Evolutionary conservation across 164 flowering plant genomes (phyloP), one percentile per base, ranked within the genome.

Genomic region (Pachysandra terminalis): DNA sequence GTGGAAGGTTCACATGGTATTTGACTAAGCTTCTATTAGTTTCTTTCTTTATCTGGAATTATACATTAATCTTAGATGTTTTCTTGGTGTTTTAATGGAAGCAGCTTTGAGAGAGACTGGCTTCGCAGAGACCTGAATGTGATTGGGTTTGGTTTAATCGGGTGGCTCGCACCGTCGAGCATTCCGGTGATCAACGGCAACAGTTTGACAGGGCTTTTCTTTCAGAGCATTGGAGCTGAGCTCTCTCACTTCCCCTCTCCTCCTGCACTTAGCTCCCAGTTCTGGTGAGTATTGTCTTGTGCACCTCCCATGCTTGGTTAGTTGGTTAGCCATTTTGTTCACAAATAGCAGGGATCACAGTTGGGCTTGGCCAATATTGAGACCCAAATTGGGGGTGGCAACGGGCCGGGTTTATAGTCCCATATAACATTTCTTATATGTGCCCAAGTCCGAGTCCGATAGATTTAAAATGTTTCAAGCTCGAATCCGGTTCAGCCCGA

Each of bases 91-190:
- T 45, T 12, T 12, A 13, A 12, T 5, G 4, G 4, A 3, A 32
- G 56, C 9, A 90, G 91, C 82, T 94, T 95, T 57, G 64, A 83
- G 81, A 83, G 96, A 62, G 82, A 91, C 41, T 91, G 98, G 97
- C 87, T 95, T 54, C 72, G 96, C 19, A 86, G 19, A 59, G 97
- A 91, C 71, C 70, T 89, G 64, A 91, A 81, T 37, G 98, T 90
- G 77, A 89, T 94, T 15, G 98, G 98, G 24, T 94, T 91, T 49
- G 97, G 98, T 53, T 64, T 94, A 82, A 89, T 91, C 60, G 98
- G 96, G n/a, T 91, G 98, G 98, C 0, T 91, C 3, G 97, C 92
- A 9, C 96, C 97, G 3, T 94, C 97, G 0, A 91, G 98, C 86
- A 73, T 95, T 23, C 97, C 98, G 0, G 74, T 71, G 0, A 91